Percentiles rank a stretch among this genome's conserved stretches.
Evolutionary conservation across 2,329 filamentous ascomycete genomes (phyloP).

Genomic region (Seiridium unicorne): DNA sequence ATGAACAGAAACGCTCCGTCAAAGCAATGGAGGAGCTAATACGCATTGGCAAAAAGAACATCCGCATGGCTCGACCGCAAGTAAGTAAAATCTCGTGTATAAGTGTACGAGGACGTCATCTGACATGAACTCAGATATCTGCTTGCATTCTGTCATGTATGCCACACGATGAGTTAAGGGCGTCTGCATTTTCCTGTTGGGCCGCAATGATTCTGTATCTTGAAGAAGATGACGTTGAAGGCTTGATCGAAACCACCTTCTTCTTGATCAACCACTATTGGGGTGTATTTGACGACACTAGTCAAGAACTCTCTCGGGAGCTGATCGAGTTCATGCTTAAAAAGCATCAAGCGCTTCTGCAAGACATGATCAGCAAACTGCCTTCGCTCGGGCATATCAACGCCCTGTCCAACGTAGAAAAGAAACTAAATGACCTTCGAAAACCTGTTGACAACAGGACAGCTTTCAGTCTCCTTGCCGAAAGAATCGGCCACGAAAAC

Average conservation of each 20-base stretch:
- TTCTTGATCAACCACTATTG: constrained; percentile 84
- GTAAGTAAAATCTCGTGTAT: constrained; percentile 40
- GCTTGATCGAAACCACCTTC: constrained; percentile 84
- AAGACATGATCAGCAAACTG: constrained; percentile 68
- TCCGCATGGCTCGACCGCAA: constrained; percentile 81
- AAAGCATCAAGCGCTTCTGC: constrained; percentile 59
- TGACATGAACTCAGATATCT: constrained; percentile 60
- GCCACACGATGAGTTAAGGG: constrained; percentile 69
- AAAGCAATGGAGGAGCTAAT: constrained; percentile 88
- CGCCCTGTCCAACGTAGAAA: constrained; percentile 66
- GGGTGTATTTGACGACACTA: constrained; percentile 60
- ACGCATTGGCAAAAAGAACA: constrained; percentile 67
- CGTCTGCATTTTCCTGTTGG: constrained; percentile 83
- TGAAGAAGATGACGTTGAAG: constrained; percentile 74
- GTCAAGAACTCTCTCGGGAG: constrained; percentile 57
- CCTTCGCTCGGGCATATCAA: constrained; percentile 75
- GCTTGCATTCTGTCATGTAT: constrained; percentile 89
- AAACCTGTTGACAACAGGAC: constrained; percentile 63
- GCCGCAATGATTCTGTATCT: constrained; percentile 72
- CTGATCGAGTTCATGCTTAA: constrained; percentile 66
- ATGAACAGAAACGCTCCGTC: constrained; percentile 76
- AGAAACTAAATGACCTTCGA: constrained; percentile 64
- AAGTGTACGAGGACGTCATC: too few relatives aligned
- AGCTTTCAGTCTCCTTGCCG: constrained; percentile 68
- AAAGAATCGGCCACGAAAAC: constrained; percentile 79